phyloP scores from a whole-genome alignment of 371 early-diverging fungal genomes.

The Coemansia sp. region DNA sequence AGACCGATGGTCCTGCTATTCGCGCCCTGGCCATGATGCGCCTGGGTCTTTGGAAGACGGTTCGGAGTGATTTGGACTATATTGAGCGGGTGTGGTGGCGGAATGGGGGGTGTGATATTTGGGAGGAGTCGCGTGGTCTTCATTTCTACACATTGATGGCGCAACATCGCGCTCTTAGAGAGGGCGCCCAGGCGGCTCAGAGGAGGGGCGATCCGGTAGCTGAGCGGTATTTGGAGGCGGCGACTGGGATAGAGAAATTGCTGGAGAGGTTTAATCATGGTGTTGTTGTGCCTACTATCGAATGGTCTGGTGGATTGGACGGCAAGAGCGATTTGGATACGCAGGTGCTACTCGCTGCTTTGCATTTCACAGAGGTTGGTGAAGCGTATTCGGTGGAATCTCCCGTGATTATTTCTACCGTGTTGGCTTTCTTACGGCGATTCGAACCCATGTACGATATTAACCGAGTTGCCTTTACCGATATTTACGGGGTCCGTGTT shows the following conservation, averaged over 20 bases:
- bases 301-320: slow-evolving; percentile 47
- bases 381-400: slow-evolving; percentile 4
- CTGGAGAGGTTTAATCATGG: slow-evolving; percentile 40
- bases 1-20: slow-evolving; percentile 83
- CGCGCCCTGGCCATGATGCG: slow-evolving; percentile 60
- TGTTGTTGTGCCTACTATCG: slow-evolving; percentile 52
- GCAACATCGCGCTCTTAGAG: slow-evolving; percentile 60
- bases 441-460: slow-evolving; percentile 58
- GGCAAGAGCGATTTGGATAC: slow-evolving; percentile 61
- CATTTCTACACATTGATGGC: slow-evolving; percentile 75
- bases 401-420: slow-evolving; percentile 56
- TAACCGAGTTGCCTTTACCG: slow-evolving; percentile 49
- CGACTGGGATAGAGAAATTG: neutral
- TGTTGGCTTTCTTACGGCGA: slow-evolving; percentile 48
- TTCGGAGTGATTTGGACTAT: slow-evolving; percentile 67
- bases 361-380: slow-evolving; percentile 57
- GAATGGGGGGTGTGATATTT: slow-evolving; percentile 42
- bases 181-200: slow-evolving; percentile 54
- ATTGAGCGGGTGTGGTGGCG: slow-evolving; percentile 50
- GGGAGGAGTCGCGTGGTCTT: slow-evolving; percentile 67
- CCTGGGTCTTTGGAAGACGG: slow-evolving; percentile 23
- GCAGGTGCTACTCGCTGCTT: slow-evolving; percentile 61
- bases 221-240: slow-evolving; percentile 9
- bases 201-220: slow-evolving; percentile 28
- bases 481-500: slow-evolving; percentile 14